A percentile compares a stretch with the other conserved stretches of the same genome.
Evolutionary conservation across 2,329 filamentous ascomycete species (phyloP).

Genomic region (Myriangium duriaei): DNA sequence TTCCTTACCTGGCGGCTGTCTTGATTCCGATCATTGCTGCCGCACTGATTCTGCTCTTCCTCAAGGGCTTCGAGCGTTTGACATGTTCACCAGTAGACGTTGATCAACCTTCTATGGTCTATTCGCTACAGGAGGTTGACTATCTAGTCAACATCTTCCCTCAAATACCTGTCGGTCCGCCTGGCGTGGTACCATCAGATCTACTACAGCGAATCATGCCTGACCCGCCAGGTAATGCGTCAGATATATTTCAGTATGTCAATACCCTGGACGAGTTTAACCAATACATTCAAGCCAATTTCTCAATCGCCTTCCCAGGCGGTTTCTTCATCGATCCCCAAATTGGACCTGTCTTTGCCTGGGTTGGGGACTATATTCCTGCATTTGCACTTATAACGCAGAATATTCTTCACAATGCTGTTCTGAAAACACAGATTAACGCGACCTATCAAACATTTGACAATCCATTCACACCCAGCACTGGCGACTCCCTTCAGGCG

Average conservation of each 20-base stretch:
- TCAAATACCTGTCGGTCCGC: conserved; percentile 31
- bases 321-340: conserved; percentile 60
- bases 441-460: conserved; percentile 67
- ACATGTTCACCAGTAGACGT: conserved; percentile 32
- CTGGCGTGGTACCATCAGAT: conserved; percentile 19
- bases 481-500: conserved; percentile 64
- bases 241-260: conserved; percentile 37
- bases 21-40: conserved; percentile 68
- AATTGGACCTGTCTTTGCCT: conserved; percentile 50
- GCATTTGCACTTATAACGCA: conserved; percentile 61
- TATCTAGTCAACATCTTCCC: conserved; percentile 14
- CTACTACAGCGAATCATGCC: conserved; percentile 20
- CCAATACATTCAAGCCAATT: conserved; percentile 48
- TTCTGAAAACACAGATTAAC: conserved; percentile 53
- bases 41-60: conserved; percentile 64
- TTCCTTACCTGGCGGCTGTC: conserved; percentile 63
- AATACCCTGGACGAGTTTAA: conserved; percentile 58
- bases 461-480: conserved; percentile 54
- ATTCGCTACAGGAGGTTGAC: conserved; percentile 14
- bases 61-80: conserved; percentile 44
- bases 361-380: conserved; percentile 52
- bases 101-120: not conserved
- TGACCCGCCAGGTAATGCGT: conserved; percentile 12
- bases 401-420: conserved; percentile 76
- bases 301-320: conserved; percentile 59